phyloP scores from a whole-genome alignment of 768 basidiomycete species.

The Termitomyces sp. region DNA sequence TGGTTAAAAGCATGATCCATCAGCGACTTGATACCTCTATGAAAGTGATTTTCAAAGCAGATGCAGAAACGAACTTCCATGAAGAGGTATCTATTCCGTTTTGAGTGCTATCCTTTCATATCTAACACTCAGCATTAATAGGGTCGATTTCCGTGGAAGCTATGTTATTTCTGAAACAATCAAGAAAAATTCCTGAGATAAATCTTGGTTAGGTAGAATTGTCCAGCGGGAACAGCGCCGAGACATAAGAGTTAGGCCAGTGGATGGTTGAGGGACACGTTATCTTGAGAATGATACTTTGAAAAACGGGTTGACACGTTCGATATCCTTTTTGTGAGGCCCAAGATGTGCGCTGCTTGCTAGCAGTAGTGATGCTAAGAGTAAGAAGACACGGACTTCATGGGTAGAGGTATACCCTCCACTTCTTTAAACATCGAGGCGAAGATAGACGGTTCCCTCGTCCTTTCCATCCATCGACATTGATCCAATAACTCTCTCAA shows the following conservation, averaged over 20 bases:
- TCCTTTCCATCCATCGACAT: conserved; percentile 45
- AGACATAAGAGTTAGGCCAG: background rate
- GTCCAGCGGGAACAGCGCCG: background rate
- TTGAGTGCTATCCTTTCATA: too few relatives aligned
- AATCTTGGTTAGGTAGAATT: background rate
- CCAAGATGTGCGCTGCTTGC: background rate
- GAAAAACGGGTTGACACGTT: background rate
- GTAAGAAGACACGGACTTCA: background rate
- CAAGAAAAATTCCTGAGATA: background rate
- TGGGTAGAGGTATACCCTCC: background rate
- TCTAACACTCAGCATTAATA: background rate
- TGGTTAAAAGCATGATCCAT: background rate
- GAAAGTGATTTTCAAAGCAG: background rate
- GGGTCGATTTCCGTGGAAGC: background rate
- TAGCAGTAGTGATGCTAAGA: background rate
- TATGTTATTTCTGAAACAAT: background rate
- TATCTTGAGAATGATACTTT: background rate
- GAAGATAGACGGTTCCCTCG: conserved; percentile 34
- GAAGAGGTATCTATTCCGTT: background rate
- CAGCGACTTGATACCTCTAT: background rate
- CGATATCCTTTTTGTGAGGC: background rate
- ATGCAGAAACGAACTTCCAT: background rate
- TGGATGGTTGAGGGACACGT: background rate
- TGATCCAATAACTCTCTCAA: conserved; percentile 52
- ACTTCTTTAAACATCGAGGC: conserved; percentile 13